These are phyloP conservation scores for Metarhizium brunneum DNA, from an alignment of 2,329 filamentous ascomycete species.

Conservation along the genomic window DNA sequence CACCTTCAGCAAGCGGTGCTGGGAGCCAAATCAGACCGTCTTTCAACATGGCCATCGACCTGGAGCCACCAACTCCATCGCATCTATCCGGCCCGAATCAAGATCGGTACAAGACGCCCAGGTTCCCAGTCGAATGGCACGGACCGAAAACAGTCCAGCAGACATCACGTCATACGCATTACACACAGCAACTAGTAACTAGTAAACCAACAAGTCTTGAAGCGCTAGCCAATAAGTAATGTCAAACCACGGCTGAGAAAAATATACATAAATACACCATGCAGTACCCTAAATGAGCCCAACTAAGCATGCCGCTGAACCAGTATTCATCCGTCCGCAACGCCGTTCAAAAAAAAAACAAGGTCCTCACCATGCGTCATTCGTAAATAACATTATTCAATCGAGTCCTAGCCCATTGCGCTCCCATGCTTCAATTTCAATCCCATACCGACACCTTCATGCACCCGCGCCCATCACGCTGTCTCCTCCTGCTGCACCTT, in stretches of 20 bases:
- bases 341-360: background rate
- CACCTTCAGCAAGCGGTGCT: too few species aligned
- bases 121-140: too few species aligned
- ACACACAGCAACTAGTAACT: too few species aligned
- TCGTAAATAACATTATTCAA: background rate
- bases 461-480: background rate
- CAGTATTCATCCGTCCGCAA: background rate
- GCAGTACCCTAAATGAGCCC: background rate
- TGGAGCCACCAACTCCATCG: too few species aligned
- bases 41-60: too few species aligned
- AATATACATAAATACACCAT: background rate
- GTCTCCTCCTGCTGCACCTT: slow-evolving; percentile 38
- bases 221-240: background rate
- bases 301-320: background rate
- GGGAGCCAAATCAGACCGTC: too few species aligned
- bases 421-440: background rate
- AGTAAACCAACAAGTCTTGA: background rate
- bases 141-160: too few species aligned
- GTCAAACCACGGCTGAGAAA: background rate
- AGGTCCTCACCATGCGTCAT: background rate
- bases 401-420: background rate
- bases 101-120: too few species aligned
- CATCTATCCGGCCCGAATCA: too few species aligned
- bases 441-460: background rate
- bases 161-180: too few species aligned